These are phyloP conservation scores for Nemania diffusa DNA, from an alignment of 2,329 filamentous ascomycete species.

Conservation along the genomic window DNA sequence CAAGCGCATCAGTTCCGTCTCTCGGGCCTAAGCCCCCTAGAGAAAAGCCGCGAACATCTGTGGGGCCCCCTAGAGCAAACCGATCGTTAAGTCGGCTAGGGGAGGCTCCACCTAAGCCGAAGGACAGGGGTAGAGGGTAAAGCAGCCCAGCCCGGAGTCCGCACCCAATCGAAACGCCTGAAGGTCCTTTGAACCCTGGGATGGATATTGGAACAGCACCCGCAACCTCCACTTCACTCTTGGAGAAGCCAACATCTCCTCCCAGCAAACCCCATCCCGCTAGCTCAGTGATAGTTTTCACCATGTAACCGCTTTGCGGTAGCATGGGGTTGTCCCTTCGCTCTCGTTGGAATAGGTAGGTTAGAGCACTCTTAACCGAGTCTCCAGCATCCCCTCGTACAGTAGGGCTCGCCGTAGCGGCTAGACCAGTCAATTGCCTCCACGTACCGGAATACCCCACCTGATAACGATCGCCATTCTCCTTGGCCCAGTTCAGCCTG, in stretches of 20 bases:
- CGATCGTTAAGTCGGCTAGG: conserved; percentile 91
- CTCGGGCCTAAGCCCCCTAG: conserved; percentile 88
- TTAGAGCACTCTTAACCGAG: conserved; percentile 86
- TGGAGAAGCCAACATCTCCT: conserved; percentile 94
- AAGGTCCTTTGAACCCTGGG: conserved; percentile 73
- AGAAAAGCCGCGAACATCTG: conserved; percentile 93
- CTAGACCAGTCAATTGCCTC: conserved; percentile 87
- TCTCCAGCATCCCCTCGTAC: conserved; percentile 89
- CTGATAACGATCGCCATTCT: conserved; percentile 75
- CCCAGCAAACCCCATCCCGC: conserved; percentile 85
- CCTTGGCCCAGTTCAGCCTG: conserved; percentile 78
- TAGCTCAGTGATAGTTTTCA: conserved; percentile 83
- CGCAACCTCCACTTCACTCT: conserved; percentile 86
- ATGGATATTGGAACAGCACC: conserved; percentile 78
- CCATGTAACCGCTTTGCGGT: conserved; percentile 81
- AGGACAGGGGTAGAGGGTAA: conserved; percentile 79
- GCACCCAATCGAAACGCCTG: conserved; percentile 83
- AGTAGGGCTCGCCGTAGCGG: conserved; percentile 79
- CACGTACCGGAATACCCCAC: conserved; percentile 83
- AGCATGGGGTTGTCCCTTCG: conserved; percentile 85
- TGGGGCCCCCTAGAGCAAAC: conserved; percentile 93
- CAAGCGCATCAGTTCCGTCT: conserved; percentile 85
- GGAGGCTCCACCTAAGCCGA: conserved; percentile 61
- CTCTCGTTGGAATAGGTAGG: conserved; percentile 83
- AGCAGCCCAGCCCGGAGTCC: conserved; percentile 84